Evolutionary conservation across 805 yeast genomes (phyloP).

Genomic region (Metschnikowia drakensbergensis): DNA sequence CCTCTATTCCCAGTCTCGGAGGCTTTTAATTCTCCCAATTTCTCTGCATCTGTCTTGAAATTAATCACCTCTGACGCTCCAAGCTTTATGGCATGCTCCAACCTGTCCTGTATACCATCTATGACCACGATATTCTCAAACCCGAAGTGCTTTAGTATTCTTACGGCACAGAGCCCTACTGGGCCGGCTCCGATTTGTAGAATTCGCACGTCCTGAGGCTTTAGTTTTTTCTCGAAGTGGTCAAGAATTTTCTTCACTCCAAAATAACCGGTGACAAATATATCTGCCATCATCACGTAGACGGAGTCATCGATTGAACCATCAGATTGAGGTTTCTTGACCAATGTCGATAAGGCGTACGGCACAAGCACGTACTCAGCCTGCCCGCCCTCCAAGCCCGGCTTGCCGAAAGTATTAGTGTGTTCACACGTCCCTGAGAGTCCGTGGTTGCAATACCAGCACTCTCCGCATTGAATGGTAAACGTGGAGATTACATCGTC

Average conservation of each 20-base stretch:
- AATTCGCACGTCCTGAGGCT: slow-evolving; percentile 31
- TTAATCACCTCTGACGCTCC: slow-evolving; percentile 51
- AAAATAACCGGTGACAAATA: slow-evolving; percentile 60
- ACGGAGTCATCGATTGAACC: slow-evolving; percentile 38
- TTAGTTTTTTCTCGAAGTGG: slow-evolving; percentile 11
- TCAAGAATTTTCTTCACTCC: slow-evolving; percentile 51
- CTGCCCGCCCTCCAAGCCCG: slow-evolving; percentile 57
- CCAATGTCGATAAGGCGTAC: slow-evolving; percentile 48
- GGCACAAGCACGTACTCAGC: slow-evolving; percentile 63
- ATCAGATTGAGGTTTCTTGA: slow-evolving; percentile 35
- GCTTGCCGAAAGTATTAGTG: slow-evolving; percentile 56
- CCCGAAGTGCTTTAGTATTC: slow-evolving; percentile 43
- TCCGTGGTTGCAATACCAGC: slow-evolving; percentile 57
- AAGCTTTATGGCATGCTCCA: slow-evolving; percentile 40
- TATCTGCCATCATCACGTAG: slow-evolving; percentile 58
- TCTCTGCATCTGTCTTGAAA: slow-evolving; percentile 34
- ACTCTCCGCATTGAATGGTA: slow-evolving; percentile 57
- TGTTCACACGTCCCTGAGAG: slow-evolving; percentile 51
- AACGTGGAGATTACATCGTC: slow-evolving; percentile 43
- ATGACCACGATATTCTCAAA: slow-evolving; percentile 44
- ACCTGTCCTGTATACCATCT: slow-evolving; percentile 46
- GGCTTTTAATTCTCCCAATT: slow-evolving; percentile 25
- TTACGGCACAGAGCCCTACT: slow-evolving; percentile 52
- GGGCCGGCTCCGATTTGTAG: slow-evolving; percentile 61
- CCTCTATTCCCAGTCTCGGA: slow-evolving; percentile 45